Conservation (phyloP, 768 basidiomycete genomes). For the Mycena vulgaris region DNA sequence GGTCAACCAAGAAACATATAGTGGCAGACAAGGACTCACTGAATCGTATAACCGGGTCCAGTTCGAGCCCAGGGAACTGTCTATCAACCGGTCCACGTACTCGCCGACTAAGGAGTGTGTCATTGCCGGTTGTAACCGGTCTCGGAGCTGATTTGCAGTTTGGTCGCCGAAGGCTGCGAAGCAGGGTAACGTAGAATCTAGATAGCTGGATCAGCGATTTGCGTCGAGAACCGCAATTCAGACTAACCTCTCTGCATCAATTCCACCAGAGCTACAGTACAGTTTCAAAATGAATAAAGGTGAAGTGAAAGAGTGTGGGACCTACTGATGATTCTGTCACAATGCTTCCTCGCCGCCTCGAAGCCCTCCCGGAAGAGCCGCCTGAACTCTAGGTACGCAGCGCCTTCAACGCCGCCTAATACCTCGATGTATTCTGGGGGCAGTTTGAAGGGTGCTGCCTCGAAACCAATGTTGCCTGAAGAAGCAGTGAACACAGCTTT, state of each 20-base stretch:
- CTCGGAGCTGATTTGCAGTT: conserved; percentile 89
- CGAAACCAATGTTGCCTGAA: conserved; percentile 97
- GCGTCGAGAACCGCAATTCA: conserved; percentile 8
- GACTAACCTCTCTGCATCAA: conserved; percentile 94
- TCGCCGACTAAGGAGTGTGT: conserved; percentile 90
- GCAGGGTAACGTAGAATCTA: conserved; percentile 92
- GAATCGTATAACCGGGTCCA: conserved; percentile 98
- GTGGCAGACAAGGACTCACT: conserved; percentile 67
- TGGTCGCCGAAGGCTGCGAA: conserved; percentile 93
- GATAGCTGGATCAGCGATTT: neutral
- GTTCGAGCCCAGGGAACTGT: conserved; percentile 90
- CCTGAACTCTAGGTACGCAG: conserved; percentile 88
- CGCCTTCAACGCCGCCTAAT: conserved; percentile 85
- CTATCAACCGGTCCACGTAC: conserved; percentile 91
- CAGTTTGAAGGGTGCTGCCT: conserved; percentile 99
- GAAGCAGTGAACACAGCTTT: conserved; percentile 98
- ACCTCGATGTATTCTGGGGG: conserved; percentile 97
- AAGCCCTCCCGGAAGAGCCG: conserved; percentile 93
- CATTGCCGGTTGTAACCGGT: conserved; percentile 93
- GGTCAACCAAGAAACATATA: too few species aligned
- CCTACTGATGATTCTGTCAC: conserved; percentile 94
- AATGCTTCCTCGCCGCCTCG: conserved; percentile 94
- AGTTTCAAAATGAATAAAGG: conserved; percentile 19
- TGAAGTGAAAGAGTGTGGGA: conserved; percentile 33
- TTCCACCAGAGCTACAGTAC: conserved; percentile 79